Conservation (phyloP, 306 rosid genomes). For the Rosa rugosa region DNA sequence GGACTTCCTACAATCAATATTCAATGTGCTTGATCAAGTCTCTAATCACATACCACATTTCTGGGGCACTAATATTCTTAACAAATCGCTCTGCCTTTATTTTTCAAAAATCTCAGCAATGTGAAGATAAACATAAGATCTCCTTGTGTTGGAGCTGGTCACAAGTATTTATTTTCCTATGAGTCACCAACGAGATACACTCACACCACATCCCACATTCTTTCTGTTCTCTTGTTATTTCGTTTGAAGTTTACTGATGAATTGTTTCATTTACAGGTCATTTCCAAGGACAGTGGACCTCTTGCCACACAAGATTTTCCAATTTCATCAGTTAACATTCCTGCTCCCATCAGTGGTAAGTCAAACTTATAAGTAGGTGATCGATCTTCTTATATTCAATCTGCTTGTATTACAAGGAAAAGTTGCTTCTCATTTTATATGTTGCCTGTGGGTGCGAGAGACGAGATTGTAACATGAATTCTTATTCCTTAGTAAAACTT, state of each 20-base stretch:
- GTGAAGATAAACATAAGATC: background rate
- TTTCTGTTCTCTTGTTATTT: background rate
- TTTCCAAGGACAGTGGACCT: conserved; percentile 65
- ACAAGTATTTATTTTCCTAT: background rate
- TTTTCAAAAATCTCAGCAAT: background rate
- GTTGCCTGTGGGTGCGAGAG: conserved; percentile 2
- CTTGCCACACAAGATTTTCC: conserved; percentile 29
- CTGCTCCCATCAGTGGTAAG: conserved; percentile 43
- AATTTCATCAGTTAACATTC: conserved; percentile 19
- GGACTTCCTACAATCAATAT: background rate
- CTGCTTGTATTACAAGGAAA: conserved; percentile 12
- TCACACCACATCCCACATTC: background rate
- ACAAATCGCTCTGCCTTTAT: background rate
- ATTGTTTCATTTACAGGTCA: conserved; percentile 48
- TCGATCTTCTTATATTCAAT: background rate
- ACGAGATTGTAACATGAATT: background rate
- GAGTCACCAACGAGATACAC: background rate
- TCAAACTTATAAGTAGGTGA: background rate
- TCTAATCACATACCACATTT: background rate
- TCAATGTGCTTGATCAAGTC: background rate
- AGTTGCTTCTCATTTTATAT: background rate
- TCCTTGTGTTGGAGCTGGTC: background rate
- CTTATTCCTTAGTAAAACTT: conserved; percentile 10
- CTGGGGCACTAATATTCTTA: background rate
- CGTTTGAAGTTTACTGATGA: background rate